Base-by-base conservation (phyloP, 148 eudicot genomes). In the Chenopodium formosanum region DNA sequence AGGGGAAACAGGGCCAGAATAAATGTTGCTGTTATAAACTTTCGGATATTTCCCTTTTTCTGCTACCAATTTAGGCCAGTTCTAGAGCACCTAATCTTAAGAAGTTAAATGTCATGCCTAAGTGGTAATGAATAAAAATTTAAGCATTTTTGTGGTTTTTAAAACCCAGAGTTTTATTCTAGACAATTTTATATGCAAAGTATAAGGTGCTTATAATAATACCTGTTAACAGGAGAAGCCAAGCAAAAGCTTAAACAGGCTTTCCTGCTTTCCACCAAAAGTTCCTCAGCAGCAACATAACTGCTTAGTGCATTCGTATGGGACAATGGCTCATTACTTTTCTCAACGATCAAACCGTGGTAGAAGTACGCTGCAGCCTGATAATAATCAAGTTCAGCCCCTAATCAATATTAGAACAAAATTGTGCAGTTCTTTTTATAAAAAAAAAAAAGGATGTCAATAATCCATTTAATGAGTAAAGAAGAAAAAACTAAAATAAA, bases 321-420 rank as follows among this genome's bases (percentile, higher is more conserved):
- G 73, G 88, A 83, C n/a, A 89, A 88, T 17, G 94, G 94, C 72
- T 92, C 93, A 16, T 84, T 86, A 37, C 95, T 92, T 86, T 96
- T 96, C 87, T 96, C 99, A 9, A 90, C 50, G 34, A 95, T 91
- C 78, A 94, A 77, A 37, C 93, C 97, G 78, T 96, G 97, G 84
- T 91, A 96, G 84, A 90, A 92, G 87, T 94, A 96, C n/a, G 99
- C 95, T 82, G 90, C 98, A 81, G 94, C 97, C 99, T 96, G 88
- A 50, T 53, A 64, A 66, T 65, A 46, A 3, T n/a, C 0, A 48
- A 23, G 52, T 40, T 56, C 6, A 32, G 47, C 9, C 14, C 27
- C 20, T 37, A 25, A 67, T 71, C 47, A 58, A 19, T 2, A 58
- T 19, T 12, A 44, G 9, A 69, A 65, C 11, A 47, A 14, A 66